phyloP scores from a whole-genome alignment of 139 green algal genomes.

The Pleodorina starrii region DNA sequence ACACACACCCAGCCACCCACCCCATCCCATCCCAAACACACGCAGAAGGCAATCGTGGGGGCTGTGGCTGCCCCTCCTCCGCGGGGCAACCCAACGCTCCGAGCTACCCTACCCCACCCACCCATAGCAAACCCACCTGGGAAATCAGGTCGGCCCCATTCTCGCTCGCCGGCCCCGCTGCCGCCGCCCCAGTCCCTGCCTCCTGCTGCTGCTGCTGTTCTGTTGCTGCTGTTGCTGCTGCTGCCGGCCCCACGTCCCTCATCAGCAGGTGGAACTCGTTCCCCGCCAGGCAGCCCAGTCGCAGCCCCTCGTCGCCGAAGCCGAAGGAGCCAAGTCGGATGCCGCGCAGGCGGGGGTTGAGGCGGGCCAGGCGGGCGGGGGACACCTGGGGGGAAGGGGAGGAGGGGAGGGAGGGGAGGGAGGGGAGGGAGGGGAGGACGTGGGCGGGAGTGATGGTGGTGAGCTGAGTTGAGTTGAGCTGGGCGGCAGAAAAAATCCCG shows the following conservation, averaged over 20 bases:
- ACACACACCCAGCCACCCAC: no score
- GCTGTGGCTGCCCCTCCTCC: no score
- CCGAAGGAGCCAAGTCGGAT: conserved; percentile 83
- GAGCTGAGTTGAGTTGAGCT: no score
- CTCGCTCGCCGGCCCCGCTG: not conserved
- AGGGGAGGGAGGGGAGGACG: not conserved
- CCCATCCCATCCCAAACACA: no score
- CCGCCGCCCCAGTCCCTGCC: not conserved
- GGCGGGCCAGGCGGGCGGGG: conserved; percentile 39
- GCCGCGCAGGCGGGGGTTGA: conserved; percentile 66
- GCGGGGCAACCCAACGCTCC: no score
- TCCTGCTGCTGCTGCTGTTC: not conserved
- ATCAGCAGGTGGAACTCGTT: conserved; percentile 91
- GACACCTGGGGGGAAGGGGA: conserved; percentile 13
- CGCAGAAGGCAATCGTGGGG: no score
- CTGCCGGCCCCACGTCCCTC: conserved; percentile 47
- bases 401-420: not conserved
- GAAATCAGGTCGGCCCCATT: not conserved
- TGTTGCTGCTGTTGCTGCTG: not conserved
- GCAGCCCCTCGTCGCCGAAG: conserved; percentile 61
- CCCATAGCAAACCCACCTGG: no score
- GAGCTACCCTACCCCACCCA: no score
- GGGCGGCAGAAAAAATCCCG: no score
- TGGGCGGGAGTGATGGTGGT: no score
- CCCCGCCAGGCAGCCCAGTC: conserved; percentile 83